Evolutionary conservation across 495 filamentous ascomycete species (phyloP).

Genomic region (Penicillium fimorum): DNA sequence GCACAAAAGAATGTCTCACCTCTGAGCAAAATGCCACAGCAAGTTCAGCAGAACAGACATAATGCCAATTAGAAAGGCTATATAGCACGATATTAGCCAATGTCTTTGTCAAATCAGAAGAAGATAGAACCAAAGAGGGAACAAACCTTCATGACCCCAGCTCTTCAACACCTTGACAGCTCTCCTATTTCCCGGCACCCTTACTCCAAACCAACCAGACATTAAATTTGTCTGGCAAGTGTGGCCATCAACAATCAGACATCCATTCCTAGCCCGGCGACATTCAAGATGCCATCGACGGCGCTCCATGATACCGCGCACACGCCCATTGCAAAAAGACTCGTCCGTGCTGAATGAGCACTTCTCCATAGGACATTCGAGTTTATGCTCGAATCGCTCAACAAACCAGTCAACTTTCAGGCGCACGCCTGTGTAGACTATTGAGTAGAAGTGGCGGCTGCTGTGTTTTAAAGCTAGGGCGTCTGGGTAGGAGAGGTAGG

Average conservation of each 20-base stretch:
- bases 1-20: not conserved
- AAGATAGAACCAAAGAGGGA: not conserved
- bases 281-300: constrained; percentile 45
- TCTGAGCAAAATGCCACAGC: not conserved
- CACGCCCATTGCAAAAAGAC: constrained; percentile 41
- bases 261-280: constrained; percentile 27
- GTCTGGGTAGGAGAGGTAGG: constrained; percentile 73
- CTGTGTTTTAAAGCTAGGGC: constrained; percentile 67
- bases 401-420: constrained; percentile 69
- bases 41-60: constrained; percentile 8
- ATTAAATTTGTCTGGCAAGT: constrained; percentile 38
- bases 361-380: constrained; percentile 49
- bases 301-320: constrained; percentile 44
- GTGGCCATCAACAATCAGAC: constrained; percentile 35
- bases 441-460: constrained; percentile 58
- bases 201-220: constrained; percentile 35
- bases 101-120: not conserved
- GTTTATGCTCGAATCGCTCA: constrained; percentile 50
- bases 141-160: constrained; percentile 34
- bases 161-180: constrained; percentile 8
- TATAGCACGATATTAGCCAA: not conserved
- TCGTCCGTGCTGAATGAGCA: constrained; percentile 49
- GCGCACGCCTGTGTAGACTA: constrained; percentile 63
- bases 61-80: not conserved
- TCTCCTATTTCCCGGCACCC: constrained; percentile 11